Base-by-base conservation (phyloP, 2,329 filamentous ascomycete species). In the Pseudogymnoascus sp. region DNA sequence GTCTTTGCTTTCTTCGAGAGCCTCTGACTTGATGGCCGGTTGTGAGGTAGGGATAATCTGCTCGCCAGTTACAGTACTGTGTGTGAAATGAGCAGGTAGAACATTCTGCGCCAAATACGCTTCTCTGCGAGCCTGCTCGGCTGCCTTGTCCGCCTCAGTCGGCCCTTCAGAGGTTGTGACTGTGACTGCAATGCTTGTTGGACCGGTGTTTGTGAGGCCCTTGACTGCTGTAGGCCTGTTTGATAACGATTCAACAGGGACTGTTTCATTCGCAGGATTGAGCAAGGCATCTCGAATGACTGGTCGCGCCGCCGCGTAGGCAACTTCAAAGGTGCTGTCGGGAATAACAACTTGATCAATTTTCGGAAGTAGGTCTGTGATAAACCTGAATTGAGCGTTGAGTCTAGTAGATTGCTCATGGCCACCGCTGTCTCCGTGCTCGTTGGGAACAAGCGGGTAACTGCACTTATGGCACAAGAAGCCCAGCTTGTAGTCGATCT, bases 401-500 rank as follows among this genome's bases (percentile, higher is more conserved):
- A 94, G 78, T 54, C 85, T 81, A 20, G 86, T 88, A 54, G 87
- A 87, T 67, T 88, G 83, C 73, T 90, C 87, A 64, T 88, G 85
- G 7, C 87, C 88, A 32, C 87, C 85, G 9, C 86, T 82, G 61
- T 85, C 81, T 37, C 85, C 84, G 63, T 89, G 84, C 38, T 84
- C 80, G 65, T 88, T 84, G 60, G 84, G 84, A 0, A 82, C 79
- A 22, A 95, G 79, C 2, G 83, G 74, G 60, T 77, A 78, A 18
- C 81, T 79, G 75, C 94, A 99, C 58, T 86, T 84, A 70, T 92
- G 87, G 74, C 94, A 99, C 54, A 88, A 76, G 71, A 97, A 97
- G 0, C 91, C 89, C 54, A 78, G 76, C 2, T 76, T 74, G 1
- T 80, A 79, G 58, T 88, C 85, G 39, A 86, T 79, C 62, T 83